Evolutionary conservation across 306 rosid genomes (phyloP).

Genomic region (Inga laurina): DNA sequence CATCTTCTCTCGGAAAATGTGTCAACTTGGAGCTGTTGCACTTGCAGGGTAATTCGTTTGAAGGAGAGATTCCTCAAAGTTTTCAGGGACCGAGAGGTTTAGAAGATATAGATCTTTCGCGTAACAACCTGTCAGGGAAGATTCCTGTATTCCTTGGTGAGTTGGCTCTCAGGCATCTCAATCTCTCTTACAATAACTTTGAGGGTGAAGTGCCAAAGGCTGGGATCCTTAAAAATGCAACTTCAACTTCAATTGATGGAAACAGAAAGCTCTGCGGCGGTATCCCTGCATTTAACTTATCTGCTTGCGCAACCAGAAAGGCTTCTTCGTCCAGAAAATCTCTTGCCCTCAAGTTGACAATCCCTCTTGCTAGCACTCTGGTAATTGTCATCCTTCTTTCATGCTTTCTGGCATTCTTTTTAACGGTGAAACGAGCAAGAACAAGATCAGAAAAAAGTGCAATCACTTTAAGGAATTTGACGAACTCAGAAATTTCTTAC

Average conservation of each 20-base stretch:
- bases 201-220: slow-evolving; percentile 40
- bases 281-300: slow-evolving; percentile 31
- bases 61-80: slow-evolving; percentile 40
- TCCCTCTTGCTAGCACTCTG: slow-evolving; percentile 27
- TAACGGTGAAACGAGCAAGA: slow-evolving; percentile 8
- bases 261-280: slow-evolving; percentile 45
- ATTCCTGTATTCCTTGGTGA: slow-evolving; percentile 42
- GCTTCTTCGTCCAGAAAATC: neutral
- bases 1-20: slow-evolving; percentile 37
- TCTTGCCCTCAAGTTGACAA: slow-evolving; percentile 23
- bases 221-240: slow-evolving; percentile 41
- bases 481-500: slow-evolving; percentile 33
- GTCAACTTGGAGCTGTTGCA: slow-evolving; percentile 33
- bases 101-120: slow-evolving; percentile 34
- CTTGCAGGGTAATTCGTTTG: slow-evolving; percentile 44
- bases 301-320: slow-evolving; percentile 18
- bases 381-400: slow-evolving; percentile 15
- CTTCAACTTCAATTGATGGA: slow-evolving; percentile 32
- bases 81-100: slow-evolving; percentile 37
- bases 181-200: slow-evolving; percentile 43
- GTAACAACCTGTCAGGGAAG: slow-evolving; percentile 38
- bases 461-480: neutral
- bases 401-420: neutral
- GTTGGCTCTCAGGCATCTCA: slow-evolving; percentile 24
- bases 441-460: neutral